Evolutionary conservation across 805 yeast species (phyloP).

Genomic region (Ogataea ganodermae): DNA sequence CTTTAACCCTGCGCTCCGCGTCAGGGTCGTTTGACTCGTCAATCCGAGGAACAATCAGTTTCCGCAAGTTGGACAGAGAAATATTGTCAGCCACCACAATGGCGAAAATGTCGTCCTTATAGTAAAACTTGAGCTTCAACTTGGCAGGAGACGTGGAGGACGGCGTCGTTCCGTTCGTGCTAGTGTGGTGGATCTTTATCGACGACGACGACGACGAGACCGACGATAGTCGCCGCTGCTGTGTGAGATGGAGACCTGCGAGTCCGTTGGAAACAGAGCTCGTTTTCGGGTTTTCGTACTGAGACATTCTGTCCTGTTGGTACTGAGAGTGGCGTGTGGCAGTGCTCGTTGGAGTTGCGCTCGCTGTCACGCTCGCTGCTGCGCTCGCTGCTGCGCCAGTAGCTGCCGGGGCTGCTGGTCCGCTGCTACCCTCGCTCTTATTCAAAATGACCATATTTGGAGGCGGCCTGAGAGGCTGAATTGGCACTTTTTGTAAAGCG

Average conservation of each 20-base stretch:
- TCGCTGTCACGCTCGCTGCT: constrained; percentile 34
- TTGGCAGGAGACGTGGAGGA: constrained; percentile 30
- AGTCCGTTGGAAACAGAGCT: constrained; percentile 23
- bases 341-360: constrained; percentile 32
- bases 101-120: constrained; percentile 80
- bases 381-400: constrained; percentile 6
- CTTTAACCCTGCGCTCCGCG: constrained; percentile 24
- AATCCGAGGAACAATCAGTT: constrained; percentile 31
- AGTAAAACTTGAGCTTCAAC: constrained; percentile 71
- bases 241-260: constrained; percentile 26
- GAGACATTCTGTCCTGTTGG: constrained; percentile 54
- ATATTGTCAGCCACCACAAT: constrained; percentile 38
- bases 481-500: constrained; percentile 22
- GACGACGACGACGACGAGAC: constrained; percentile 26
- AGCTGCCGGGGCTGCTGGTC: not conserved
- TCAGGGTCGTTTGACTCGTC: constrained; percentile 32
- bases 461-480: constrained; percentile 33
- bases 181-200: constrained; percentile 20
- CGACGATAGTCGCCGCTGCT: constrained; percentile 20
- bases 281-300: constrained; percentile 41
- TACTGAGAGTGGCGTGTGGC: constrained; percentile 37
- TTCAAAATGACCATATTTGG: constrained; percentile 34
- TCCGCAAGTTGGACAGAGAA: constrained; percentile 28
- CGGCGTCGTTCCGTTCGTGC: constrained; percentile 6
- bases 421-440: constrained; percentile 22